These are phyloP conservation scores for Coniochaeta sp. DNA, from an alignment of 2,329 filamentous ascomycete genomes.

Conservation along the genomic window DNA sequence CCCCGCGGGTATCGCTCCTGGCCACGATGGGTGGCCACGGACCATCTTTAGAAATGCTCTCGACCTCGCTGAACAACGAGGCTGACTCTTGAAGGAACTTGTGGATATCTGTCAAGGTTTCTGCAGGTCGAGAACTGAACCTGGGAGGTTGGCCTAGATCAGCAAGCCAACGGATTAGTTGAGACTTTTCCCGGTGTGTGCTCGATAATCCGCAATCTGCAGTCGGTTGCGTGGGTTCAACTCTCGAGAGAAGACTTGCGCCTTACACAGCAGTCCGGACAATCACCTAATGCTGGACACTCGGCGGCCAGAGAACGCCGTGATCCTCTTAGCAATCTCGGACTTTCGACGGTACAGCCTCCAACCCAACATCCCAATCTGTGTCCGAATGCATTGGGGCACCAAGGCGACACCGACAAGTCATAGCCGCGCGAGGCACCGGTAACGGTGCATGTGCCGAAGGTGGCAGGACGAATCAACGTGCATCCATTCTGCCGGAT, in stretches of 20 bases:
- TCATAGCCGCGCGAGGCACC: background rate
- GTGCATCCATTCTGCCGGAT: background rate
- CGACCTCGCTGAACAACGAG: background rate
- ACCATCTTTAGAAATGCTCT: background rate
- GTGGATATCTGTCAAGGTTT: background rate
- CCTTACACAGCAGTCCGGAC: no score
- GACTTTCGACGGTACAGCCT: background rate
- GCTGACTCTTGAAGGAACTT: background rate
- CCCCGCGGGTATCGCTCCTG: background rate
- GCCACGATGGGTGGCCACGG: background rate
- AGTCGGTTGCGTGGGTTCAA: background rate
- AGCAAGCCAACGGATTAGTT: no score
- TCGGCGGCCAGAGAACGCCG: background rate
- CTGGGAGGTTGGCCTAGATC: background rate
- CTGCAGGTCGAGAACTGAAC: background rate
- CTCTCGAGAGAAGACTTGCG: background rate
- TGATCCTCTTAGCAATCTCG: no score
- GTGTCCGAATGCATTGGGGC: no score
- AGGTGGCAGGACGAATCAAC: background rate
- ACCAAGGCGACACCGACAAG: background rate
- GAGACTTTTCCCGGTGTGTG: no score
- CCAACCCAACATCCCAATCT: background rate
- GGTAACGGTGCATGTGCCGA: background rate
- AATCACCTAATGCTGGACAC: background rate
- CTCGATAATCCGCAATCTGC: background rate